Evolutionary conservation across 2,329 filamentous ascomycete genomes (phyloP).

Genomic region (Fusarium penzigii): DNA sequence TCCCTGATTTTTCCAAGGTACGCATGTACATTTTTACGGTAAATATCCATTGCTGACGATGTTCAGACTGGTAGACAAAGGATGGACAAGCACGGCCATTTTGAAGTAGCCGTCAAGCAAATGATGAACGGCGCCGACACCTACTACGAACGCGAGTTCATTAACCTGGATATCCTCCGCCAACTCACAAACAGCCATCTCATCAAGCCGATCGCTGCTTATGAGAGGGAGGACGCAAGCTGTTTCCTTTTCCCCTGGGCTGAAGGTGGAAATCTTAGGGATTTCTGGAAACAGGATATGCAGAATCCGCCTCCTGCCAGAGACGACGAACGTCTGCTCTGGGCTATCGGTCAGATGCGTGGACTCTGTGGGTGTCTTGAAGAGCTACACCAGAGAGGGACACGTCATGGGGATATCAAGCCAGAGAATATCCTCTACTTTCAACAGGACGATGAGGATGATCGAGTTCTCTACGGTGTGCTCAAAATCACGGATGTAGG

Average conservation of each 20-base stretch:
- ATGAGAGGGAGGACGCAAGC: neutral
- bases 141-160: neutral
- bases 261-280: neutral
- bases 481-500: neutral
- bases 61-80: neutral
- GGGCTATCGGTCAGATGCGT: constrained; percentile 1
- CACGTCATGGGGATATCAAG: constrained; percentile 3
- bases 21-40: neutral
- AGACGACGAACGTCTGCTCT: neutral
- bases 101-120: neutral
- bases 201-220: constrained; percentile 4
- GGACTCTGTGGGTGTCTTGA: neutral
- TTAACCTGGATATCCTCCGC: neutral
- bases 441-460: neutral
- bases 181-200: neutral
- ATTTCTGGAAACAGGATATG: neutral
- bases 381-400: neutral
- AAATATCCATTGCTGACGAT: neutral
- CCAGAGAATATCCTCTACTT: constrained; percentile 5
- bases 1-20: neutral
- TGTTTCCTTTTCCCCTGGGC: constrained; percentile 9
- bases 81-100: neutral
- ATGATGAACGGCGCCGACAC: neutral
- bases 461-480: neutral
- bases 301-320: fast-evolving